Evolutionary conservation across 495 filamentous ascomycete species (phyloP).

Genomic region (Letharia lupina): DNA sequence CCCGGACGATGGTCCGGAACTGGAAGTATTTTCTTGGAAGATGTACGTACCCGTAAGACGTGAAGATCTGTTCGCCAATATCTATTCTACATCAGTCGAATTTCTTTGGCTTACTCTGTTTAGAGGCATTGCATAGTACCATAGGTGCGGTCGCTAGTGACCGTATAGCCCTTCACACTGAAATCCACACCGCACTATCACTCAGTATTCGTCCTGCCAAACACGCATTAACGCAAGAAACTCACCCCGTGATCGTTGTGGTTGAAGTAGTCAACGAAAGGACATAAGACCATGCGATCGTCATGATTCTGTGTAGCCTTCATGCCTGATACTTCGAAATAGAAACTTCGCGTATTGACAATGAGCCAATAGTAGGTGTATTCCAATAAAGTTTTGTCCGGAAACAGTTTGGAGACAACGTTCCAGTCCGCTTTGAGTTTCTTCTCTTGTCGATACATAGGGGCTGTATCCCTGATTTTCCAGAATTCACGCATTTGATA

Average conservation of each 20-base stretch:
- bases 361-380: constrained; percentile 72
- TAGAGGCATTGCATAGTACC: constrained; percentile 29
- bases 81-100: constrained; percentile 22
- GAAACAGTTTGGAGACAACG: constrained; percentile 44
- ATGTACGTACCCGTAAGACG: constrained; percentile 56
- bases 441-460: constrained; percentile 52
- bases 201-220: constrained; percentile 2
- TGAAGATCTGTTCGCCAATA: constrained; percentile 64
- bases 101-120: background rate
- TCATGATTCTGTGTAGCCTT: constrained; percentile 47
- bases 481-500: constrained; percentile 22
- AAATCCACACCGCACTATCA: constrained; percentile 55
- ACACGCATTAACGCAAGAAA: background rate
- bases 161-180: constrained; percentile 49
- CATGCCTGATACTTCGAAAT: constrained; percentile 48
- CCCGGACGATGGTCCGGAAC: too few species aligned
- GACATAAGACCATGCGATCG: constrained; percentile 72
- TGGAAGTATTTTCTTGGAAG: background rate
- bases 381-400: constrained; percentile 40
- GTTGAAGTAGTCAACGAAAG: constrained; percentile 85
- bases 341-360: constrained; percentile 79
- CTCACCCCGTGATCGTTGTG: constrained; percentile 50
- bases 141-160: constrained; percentile 49
- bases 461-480: constrained; percentile 17
- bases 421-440: constrained; percentile 59